These are phyloP conservation scores for Marchantia paleacea DNA, from an alignment of 225 moss, liverwort and hornwort species.

Conservation along the genomic window DNA sequence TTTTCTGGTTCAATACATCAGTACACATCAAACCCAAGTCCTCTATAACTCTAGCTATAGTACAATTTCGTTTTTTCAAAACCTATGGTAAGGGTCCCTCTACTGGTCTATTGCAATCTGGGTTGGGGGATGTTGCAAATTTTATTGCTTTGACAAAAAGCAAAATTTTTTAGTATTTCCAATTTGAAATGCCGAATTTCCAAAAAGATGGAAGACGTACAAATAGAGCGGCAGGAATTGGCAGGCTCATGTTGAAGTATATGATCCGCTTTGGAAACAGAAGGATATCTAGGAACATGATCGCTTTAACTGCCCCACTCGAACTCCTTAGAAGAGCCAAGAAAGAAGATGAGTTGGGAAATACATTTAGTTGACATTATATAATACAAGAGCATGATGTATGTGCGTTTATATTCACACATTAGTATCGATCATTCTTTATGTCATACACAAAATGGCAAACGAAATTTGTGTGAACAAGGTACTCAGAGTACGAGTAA, in stretches of 20 bases:
- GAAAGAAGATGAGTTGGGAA: not conserved
- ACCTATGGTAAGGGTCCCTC: too few relatives aligned
- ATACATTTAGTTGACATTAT: not conserved
- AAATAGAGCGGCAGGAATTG: constrained; percentile 87
- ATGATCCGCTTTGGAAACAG: constrained; percentile 78
- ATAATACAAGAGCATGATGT: too few relatives aligned
- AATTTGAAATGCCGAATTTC: too few relatives aligned
- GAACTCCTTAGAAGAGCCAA: constrained; percentile 44
- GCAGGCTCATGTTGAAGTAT: constrained; percentile 85
- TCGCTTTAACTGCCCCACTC: constrained; percentile 93
- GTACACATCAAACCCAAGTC: too few relatives aligned
- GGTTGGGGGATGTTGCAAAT: too few relatives aligned
- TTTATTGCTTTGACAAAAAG: too few relatives aligned
- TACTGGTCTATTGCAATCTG: too few relatives aligned
- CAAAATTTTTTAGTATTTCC: too few relatives aligned
- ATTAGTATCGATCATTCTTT: not conserved
- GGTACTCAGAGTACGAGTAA: constrained; percentile 30
- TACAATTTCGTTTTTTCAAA: too few relatives aligned
- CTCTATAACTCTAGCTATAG: too few relatives aligned
- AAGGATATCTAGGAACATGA: constrained; percentile 87
- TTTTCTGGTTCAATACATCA: too few relatives aligned
- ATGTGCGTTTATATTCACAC: not conserved
- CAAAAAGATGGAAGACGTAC: constrained; percentile 36
- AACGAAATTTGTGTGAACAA: too few relatives aligned
- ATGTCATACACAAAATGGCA: not conserved